These are phyloP conservation scores for Rachicladosporium sp. DNA, from an alignment of 2,329 filamentous ascomycete species.

Conservation along the genomic window DNA sequence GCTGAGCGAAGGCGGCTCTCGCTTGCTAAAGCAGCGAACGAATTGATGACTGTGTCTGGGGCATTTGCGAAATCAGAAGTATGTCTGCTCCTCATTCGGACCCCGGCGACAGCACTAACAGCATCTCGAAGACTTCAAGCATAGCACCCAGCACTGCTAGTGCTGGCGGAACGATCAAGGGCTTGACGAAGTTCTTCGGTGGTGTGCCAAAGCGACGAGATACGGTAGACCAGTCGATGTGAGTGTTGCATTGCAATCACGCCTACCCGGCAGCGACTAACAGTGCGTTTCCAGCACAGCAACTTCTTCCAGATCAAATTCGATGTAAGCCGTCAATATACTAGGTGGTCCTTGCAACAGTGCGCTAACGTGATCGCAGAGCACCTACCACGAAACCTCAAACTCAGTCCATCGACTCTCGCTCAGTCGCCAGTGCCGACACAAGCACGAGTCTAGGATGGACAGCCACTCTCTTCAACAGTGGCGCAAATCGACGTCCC, in stretches of 20 bases:
- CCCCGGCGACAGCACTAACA: too few relatives aligned
- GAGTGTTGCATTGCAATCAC: not conserved
- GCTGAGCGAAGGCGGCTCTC: slow-evolving; percentile 16
- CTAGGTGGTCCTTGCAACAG: too few relatives aligned
- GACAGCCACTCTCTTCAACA: slow-evolving; percentile 13
- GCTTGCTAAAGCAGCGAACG: slow-evolving; percentile 9
- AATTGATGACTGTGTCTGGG: not conserved
- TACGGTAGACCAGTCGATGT: slow-evolving; percentile 1
- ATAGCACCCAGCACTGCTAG: slow-evolving; percentile 1
- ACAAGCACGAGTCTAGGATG: slow-evolving; percentile 14
- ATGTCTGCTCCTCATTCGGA: not conserved
- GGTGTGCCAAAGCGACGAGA: slow-evolving; percentile 8
- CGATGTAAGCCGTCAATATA: slow-evolving; percentile 5
- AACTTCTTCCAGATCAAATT: slow-evolving; percentile 17
- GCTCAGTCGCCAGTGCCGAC: slow-evolving; percentile 12
- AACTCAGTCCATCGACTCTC: slow-evolving; percentile 11
- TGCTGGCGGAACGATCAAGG: slow-evolving; percentile 8
- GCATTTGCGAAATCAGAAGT: not conserved
- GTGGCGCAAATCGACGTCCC: slow-evolving; percentile 14
- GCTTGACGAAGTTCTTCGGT: slow-evolving; percentile 21
- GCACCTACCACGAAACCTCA: slow-evolving; percentile 4
- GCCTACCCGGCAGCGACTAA: not conserved
- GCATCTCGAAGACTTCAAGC: not conserved
- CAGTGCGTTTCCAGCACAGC: slow-evolving; percentile 6
- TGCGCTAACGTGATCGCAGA: not conserved